Evolutionary conservation across 2,329 filamentous ascomycete genomes (phyloP).

Genomic region (Exutisphaerella laricina): DNA sequence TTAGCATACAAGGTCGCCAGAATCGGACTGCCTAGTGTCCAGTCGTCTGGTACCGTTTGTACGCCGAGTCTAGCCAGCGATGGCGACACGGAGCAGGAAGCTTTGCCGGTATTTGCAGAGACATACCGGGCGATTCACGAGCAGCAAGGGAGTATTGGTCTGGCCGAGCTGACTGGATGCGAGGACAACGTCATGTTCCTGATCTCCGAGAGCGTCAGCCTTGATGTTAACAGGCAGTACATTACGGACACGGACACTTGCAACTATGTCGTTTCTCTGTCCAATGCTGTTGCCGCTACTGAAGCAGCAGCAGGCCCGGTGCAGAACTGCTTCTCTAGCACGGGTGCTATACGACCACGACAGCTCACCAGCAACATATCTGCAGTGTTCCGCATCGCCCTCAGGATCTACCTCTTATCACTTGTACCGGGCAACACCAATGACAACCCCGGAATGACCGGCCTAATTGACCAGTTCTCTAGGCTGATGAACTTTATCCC

Average conservation of each 20-base stretch:
- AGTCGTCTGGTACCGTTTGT: slow-evolving; percentile 1
- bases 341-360: slow-evolving; percentile 71
- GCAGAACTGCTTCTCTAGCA: slow-evolving; percentile 51
- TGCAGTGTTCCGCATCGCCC: slow-evolving; percentile 81
- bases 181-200: slow-evolving; percentile 97
- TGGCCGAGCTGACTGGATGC: slow-evolving; percentile 93
- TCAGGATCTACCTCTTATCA: slow-evolving; percentile 94
- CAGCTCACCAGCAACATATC: slow-evolving; percentile 87
- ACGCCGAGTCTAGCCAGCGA: not conserved
- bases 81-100: not conserved
- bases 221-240: slow-evolving; percentile 80
- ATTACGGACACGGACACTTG: slow-evolving; percentile 83
- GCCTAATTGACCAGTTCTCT: slow-evolving; percentile 72
- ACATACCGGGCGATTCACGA: slow-evolving; percentile 95
- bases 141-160: slow-evolving; percentile 57
- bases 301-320: slow-evolving; percentile 50
- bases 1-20: not conserved
- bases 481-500: slow-evolving; percentile 76
- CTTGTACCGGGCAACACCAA: slow-evolving; percentile 84
- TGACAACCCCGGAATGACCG: slow-evolving; percentile 64
- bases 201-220: slow-evolving; percentile 93
- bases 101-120: slow-evolving; percentile 72
- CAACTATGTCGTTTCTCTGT: slow-evolving; percentile 82
- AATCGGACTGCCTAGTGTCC: slow-evolving; percentile 2
- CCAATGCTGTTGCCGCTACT: slow-evolving; percentile 76